Evolutionary conservation across 345 rosid genomes (phyloP).

Genomic region (Euclidium syriacum): DNA sequence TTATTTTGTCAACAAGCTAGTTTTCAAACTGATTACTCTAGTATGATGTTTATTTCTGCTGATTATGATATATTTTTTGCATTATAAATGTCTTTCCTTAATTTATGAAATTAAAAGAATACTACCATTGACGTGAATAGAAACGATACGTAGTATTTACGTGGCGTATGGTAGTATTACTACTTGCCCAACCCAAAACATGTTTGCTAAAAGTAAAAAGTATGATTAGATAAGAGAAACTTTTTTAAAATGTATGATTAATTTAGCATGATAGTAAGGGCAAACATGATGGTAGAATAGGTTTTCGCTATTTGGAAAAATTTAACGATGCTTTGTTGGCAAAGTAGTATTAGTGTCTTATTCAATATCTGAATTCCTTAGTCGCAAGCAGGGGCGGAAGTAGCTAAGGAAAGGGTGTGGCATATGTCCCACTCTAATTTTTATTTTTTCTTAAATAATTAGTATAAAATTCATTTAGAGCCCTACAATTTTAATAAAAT

Average conservation of each 20-base stretch:
- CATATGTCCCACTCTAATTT: too few species aligned
- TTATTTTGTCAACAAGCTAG: neutral
- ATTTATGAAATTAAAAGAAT: neutral
- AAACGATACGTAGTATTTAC: conserved; percentile 11
- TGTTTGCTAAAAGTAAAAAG: neutral
- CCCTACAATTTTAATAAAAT: too few species aligned
- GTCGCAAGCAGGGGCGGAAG: too few species aligned
- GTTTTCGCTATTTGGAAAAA: too few species aligned
- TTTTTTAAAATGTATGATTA: neutral
- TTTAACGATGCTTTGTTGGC: too few species aligned
- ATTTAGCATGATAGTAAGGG: neutral
- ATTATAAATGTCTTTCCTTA: neutral
- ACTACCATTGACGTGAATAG: neutral
- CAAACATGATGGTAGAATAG: too few species aligned
- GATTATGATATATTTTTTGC: neutral
- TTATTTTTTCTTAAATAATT: too few species aligned
- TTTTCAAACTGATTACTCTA: conserved; percentile 7
- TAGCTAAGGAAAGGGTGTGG: too few species aligned
- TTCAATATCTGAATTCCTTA: too few species aligned
- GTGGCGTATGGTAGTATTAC: neutral
- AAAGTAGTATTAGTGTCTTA: too few species aligned
- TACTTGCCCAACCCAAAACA: neutral
- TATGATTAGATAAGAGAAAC: neutral
- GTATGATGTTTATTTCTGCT: neutral
- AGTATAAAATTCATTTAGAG: too few species aligned